phyloP scores from a whole-genome alignment of 768 basidiomycete genomes.

The Lentinula edodes region DNA sequence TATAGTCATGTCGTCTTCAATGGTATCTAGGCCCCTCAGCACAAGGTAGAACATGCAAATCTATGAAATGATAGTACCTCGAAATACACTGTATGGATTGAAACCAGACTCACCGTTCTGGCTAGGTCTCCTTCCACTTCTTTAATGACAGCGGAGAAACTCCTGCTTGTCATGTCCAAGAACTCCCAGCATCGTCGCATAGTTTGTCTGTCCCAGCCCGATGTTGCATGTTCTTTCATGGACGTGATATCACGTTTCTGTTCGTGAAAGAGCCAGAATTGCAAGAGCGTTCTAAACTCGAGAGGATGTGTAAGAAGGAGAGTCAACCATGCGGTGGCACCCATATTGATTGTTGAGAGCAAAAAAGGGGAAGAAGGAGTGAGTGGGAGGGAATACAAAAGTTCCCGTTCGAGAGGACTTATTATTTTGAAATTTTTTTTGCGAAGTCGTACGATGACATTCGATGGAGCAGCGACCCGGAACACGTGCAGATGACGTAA shows the following conservation, averaged over 20 bases:
- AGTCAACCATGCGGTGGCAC: conserved; percentile 52
- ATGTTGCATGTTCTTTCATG: conserved; percentile 64
- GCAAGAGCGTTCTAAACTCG: conserved; percentile 79
- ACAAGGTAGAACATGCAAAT: conserved; percentile 95
- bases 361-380: not conserved
- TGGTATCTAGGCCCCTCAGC: conserved; percentile 89
- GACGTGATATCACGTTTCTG: conserved; percentile 77
- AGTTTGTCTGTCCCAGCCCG: conserved; percentile 79
- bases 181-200: conserved; percentile 93
- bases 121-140: conserved; percentile 94
- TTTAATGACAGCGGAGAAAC: conserved; percentile 91
- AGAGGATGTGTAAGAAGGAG: conserved; percentile 73
- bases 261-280: conserved; percentile 81
- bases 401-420: not conserved
- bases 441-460: not conserved
- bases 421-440: not conserved
- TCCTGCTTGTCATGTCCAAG: conserved; percentile 83
- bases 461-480: not conserved
- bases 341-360: conserved; percentile 31
- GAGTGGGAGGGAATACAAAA: not conserved
- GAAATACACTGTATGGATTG: not conserved
- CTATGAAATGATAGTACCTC: conserved; percentile 31
- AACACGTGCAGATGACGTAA: not conserved
- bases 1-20: conserved; percentile 98
- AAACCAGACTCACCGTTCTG: conserved; percentile 61